Evolutionary conservation across 805 yeast genomes (phyloP).

Genomic region (Yarrowia osloensis): DNA sequence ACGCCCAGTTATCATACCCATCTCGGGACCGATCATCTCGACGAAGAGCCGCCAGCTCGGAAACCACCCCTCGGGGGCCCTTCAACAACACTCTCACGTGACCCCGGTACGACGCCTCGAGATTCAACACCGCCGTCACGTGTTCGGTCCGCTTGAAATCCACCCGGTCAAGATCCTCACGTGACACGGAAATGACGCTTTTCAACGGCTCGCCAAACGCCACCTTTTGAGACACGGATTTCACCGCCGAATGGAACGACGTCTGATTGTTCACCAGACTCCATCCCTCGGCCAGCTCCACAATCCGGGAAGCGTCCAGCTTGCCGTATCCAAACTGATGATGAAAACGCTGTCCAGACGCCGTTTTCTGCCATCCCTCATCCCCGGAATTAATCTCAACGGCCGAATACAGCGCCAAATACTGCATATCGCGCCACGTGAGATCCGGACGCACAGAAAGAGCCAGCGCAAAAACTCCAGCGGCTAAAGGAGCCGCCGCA

Average conservation of each 20-base stretch:
- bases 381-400: slow-evolving; percentile 66
- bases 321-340: slow-evolving; percentile 92
- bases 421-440: slow-evolving; percentile 96
- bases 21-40: slow-evolving; percentile 53
- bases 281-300: slow-evolving; percentile 73
- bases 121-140: slow-evolving; percentile 75
- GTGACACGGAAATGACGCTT: slow-evolving; percentile 48
- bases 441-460: slow-evolving; percentile 80
- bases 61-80: slow-evolving; percentile 75
- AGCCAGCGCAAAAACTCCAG: slow-evolving; percentile 87
- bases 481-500: slow-evolving; percentile 98
- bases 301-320: slow-evolving; percentile 77
- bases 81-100: slow-evolving; percentile 60
- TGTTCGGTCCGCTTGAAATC: slow-evolving; percentile 81
- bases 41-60: slow-evolving; percentile 73
- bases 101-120: slow-evolving; percentile 69
- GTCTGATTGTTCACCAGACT: slow-evolving; percentile 88
- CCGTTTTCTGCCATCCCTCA: slow-evolving; percentile 72
- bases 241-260: slow-evolving; percentile 61
- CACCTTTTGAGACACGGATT: slow-evolving; percentile 37
- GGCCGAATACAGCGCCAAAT: slow-evolving; percentile 71
- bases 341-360: slow-evolving; percentile 68
- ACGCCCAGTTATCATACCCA: slow-evolving; percentile 83
- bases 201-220: slow-evolving; percentile 25
- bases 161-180: slow-evolving; percentile 52